Conservation (phyloP, 2,329 filamentous ascomycete species). For the Colletotrichum abscissum region DNA sequence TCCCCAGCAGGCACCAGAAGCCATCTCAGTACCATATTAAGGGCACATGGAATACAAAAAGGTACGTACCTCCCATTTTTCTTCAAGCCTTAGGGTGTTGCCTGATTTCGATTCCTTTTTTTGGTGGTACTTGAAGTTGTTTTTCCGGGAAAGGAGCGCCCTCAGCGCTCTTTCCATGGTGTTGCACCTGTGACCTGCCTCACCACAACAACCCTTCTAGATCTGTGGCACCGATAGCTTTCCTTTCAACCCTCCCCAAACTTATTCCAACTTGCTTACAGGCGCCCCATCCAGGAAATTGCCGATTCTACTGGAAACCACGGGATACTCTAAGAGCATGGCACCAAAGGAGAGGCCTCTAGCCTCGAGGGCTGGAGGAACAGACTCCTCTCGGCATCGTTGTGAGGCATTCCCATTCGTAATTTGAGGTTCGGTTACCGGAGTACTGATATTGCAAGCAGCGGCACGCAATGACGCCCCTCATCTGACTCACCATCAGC, state of each 20-base stretch:
- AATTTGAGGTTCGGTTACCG: not conserved
- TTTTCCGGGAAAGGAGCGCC: not conserved
- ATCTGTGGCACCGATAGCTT: not conserved
- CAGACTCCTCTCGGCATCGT: not conserved
- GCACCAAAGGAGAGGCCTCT: not conserved
- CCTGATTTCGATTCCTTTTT: not conserved
- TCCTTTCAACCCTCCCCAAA: not conserved
- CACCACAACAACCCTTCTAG: not conserved
- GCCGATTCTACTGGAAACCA: not conserved
- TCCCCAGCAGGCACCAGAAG: not conserved
- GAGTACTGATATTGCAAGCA: conserved; percentile 1
- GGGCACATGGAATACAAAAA: not conserved
- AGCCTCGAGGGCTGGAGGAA: not conserved
- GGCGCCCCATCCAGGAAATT: not conserved
- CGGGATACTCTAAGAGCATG: conserved; percentile 6
- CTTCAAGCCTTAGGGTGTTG: not conserved
- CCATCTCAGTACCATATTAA: not conserved
- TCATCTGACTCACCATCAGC: not conserved
- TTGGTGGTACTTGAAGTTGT: not conserved
- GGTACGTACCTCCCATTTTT: not conserved
- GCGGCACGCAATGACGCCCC: not conserved
- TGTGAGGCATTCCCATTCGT: not conserved
- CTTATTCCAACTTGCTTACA: not conserved
- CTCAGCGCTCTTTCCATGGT: not conserved
- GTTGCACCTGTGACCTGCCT: not conserved